A percentile compares a stretch with the other conserved stretches of the same genome.
These are phyloP conservation scores for Halenospora varia DNA, from an alignment of 495 filamentous ascomycete species.

Conservation along the genomic window DNA sequence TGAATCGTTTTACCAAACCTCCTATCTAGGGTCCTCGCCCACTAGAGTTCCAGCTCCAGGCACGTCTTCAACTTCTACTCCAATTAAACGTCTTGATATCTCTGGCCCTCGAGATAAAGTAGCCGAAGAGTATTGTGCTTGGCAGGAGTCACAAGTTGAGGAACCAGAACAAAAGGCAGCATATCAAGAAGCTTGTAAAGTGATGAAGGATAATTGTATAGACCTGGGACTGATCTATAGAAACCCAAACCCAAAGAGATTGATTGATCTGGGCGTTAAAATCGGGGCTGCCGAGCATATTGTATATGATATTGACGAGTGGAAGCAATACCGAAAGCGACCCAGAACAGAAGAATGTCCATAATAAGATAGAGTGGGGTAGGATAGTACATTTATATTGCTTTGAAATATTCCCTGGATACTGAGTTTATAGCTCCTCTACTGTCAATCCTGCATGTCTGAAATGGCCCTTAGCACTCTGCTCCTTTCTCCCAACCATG, in stretches of 20 bases:
- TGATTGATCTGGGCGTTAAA: constrained; percentile 25
- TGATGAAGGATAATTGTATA: constrained; percentile 19
- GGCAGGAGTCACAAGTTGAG: constrained; percentile 20
- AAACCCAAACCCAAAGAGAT: constrained; percentile 27
- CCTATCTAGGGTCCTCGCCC: not conserved
- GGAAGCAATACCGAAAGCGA: constrained; percentile 12
- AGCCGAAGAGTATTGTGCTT: constrained; percentile 24
- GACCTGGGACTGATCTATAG: constrained; percentile 25
- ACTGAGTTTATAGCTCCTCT: constrained; percentile 2
- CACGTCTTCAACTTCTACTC: not conserved
- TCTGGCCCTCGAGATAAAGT: constrained; percentile 22
- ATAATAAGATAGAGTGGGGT: not conserved
- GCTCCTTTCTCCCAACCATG: constrained; percentile 17
- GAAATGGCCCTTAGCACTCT: constrained; percentile 29
- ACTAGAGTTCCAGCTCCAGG: not conserved
- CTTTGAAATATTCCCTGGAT: not conserved
- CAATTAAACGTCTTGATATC: constrained; percentile 10
- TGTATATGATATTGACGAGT: constrained; percentile 27
- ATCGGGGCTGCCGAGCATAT: constrained; percentile 25
- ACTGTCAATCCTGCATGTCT: constrained; percentile 21
- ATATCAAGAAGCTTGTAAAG: constrained; percentile 21
- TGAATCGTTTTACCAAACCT: constrained; percentile 7
- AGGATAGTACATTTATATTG: not conserved
- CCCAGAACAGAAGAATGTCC: not conserved
- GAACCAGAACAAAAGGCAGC: constrained; percentile 17